Evolutionary conservation across 805 yeast species (phyloP).

Genomic region (Hermanozyma aechmeae): DNA sequence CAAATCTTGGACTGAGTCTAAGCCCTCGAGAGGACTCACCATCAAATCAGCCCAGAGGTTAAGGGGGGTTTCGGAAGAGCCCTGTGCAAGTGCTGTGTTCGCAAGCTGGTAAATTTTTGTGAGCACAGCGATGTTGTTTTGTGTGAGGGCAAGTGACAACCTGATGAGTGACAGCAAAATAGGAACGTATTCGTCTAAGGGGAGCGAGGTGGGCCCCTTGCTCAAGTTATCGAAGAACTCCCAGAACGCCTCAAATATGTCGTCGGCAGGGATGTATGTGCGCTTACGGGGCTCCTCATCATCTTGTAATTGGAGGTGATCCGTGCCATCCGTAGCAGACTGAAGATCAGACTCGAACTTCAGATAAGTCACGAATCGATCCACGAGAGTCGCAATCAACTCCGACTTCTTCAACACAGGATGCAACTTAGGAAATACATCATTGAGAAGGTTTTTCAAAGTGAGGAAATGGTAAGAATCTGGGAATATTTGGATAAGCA

Average conservation of each 20-base stretch:
- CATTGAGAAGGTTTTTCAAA: conserved; percentile 50
- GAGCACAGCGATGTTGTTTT: conserved; percentile 49
- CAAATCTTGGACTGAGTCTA: conserved; percentile 29
- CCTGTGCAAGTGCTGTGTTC: conserved; percentile 25
- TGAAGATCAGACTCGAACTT: conserved; percentile 19
- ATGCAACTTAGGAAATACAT: conserved; percentile 55
- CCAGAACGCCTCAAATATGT: conserved; percentile 58
- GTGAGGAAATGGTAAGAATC: conserved; percentile 82
- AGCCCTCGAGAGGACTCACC: conserved; percentile 39
- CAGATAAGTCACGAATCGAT: conserved; percentile 51
- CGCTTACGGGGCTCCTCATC: conserved; percentile 4
- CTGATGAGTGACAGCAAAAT: conserved; percentile 59
- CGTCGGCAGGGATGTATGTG: conserved; percentile 10
- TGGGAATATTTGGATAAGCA: conserved; percentile 89
- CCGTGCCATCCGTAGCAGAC: conserved; percentile 3
- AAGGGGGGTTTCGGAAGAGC: too few species aligned
- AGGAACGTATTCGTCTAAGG: conserved; percentile 54
- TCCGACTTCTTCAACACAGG: conserved; percentile 63
- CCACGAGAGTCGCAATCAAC: conserved; percentile 61
- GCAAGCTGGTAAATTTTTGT: conserved; percentile 56
- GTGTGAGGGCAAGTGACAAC: conserved; percentile 59
- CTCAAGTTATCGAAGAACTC: conserved; percentile 48
- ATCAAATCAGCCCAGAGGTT: conserved; percentile 37
- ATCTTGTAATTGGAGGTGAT: conserved; percentile 5
- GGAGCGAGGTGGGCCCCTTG: conserved; percentile 53